Conservation (phyloP, 78 protist species). For the Planoprotostelium fungivorum region DNA sequence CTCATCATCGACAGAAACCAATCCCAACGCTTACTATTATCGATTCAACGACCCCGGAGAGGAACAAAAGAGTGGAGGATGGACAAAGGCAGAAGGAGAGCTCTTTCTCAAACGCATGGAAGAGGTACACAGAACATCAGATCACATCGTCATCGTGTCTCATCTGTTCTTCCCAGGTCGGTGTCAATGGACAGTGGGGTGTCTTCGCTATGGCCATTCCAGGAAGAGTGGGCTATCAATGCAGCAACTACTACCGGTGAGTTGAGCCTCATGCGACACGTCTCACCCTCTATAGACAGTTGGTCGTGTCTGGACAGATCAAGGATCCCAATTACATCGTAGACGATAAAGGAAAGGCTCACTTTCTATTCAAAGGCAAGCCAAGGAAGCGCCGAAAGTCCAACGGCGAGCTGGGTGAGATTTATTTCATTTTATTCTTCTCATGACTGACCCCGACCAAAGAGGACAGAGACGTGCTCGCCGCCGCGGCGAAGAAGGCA, state of each 20-base stretch:
- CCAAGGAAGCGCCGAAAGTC: neutral
- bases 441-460: neutral
- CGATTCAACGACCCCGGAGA: slow-evolving; percentile 68
- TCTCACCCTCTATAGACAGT: slow-evolving; percentile 7
- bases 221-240: slow-evolving; percentile 74
- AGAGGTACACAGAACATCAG: neutral
- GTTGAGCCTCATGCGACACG: neutral
- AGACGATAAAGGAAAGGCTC: slow-evolving; percentile 30
- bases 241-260: slow-evolving; percentile 39
- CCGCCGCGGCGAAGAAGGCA: slow-evolving; percentile 12
- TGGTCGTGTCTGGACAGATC: slow-evolving; percentile 1
- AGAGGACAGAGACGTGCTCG: neutral
- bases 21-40: slow-evolving; percentile 74
- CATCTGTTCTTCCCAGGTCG: neutral
- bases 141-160: neutral
- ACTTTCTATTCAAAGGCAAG: slow-evolving; percentile 8
- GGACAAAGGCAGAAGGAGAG: slow-evolving; percentile 43
- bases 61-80: slow-evolving; percentile 19
- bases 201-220: slow-evolving; percentile 54
- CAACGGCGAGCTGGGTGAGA: neutral
- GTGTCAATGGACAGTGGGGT: slow-evolving; percentile 72
- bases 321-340: slow-evolving; percentile 19
- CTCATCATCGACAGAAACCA: slow-evolving; percentile 7
- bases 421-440: neutral
- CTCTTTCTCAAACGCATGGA: slow-evolving; percentile 31